Evolutionary conservation across 208 protist genomes (phyloP).

Genomic region (Acanthamoeba castellanii): DNA sequence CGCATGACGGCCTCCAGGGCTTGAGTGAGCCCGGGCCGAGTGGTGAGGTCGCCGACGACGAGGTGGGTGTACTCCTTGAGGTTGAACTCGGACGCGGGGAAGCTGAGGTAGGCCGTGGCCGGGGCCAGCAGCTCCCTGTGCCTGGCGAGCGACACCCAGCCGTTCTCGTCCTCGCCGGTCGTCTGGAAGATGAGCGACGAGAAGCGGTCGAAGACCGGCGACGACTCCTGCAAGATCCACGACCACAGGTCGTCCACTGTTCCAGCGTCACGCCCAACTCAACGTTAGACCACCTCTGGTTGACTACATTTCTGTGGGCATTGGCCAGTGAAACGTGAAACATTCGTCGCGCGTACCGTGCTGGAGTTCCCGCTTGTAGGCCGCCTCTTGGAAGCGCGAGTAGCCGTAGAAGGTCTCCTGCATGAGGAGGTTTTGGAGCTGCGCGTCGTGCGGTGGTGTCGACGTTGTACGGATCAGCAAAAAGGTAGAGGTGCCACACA

Average conservation of each 20-base stretch:
- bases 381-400: neutral
- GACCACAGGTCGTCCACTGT: constrained; percentile 47
- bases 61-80: constrained; percentile 73
- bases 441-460: neutral
- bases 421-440: neutral
- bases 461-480: neutral
- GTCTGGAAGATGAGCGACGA: constrained; percentile 21
- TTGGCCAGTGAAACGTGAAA: too few species aligned
- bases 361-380: neutral
- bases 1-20: constrained; percentile 57
- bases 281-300: too few species aligned
- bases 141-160: constrained; percentile 32
- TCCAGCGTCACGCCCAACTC: neutral
- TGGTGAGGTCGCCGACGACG: constrained; percentile 66
- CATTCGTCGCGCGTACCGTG: neutral
- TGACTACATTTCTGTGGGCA: neutral
- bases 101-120: constrained; percentile 55
- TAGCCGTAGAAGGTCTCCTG: constrained; percentile 40
- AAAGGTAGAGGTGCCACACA: neutral
- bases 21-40: neutral
- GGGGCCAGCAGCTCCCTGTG: constrained; percentile 19
- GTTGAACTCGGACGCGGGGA: neutral
- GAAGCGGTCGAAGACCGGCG: neutral
- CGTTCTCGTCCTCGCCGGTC: neutral
- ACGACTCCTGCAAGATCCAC: neutral